Evolutionary conservation across 2,329 filamentous ascomycete genomes (phyloP).

Genomic region (Neopestalotiopsis clavispora): DNA sequence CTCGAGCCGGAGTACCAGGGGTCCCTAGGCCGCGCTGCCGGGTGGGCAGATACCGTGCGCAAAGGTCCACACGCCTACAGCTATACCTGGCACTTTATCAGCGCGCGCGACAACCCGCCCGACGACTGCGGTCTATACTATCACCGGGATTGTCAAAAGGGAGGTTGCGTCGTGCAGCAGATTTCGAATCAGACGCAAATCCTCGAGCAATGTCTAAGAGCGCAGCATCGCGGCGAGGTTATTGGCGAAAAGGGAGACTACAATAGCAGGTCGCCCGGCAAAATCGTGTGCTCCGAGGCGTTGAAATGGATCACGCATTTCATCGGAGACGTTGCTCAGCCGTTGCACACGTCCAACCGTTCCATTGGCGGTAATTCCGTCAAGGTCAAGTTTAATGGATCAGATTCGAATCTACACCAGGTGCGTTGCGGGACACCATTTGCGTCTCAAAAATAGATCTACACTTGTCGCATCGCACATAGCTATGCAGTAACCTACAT

Average conservation of each 20-base stretch:
- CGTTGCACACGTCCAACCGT: constrained; percentile 8
- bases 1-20: not conserved
- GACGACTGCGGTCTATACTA: constrained; percentile 7
- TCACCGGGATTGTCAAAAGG: constrained; percentile 4
- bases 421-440: not conserved
- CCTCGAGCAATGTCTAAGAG: not conserved
- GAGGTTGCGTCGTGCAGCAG: constrained; percentile 3
- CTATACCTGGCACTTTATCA: constrained; percentile 7
- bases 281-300: constrained; percentile 11
- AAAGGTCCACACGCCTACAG: not conserved
- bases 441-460: not conserved
- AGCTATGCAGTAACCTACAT: not conserved
- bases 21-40: not conserved
- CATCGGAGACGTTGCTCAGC: constrained; percentile 2
- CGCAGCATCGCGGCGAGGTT: not conserved
- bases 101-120: constrained; percentile 5
- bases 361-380: not conserved
- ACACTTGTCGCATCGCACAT: not conserved
- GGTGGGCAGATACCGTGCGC: constrained; percentile 4
- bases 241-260: not conserved
- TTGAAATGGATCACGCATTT: constrained; percentile 11
- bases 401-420: constrained; percentile 5
- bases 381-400: constrained; percentile 12
- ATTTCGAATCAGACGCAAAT: constrained; percentile 7
- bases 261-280: not conserved